These are phyloP conservation scores for Massarina eburnea DNA, from an alignment of 2,329 filamentous ascomycete species.

Conservation along the genomic window DNA sequence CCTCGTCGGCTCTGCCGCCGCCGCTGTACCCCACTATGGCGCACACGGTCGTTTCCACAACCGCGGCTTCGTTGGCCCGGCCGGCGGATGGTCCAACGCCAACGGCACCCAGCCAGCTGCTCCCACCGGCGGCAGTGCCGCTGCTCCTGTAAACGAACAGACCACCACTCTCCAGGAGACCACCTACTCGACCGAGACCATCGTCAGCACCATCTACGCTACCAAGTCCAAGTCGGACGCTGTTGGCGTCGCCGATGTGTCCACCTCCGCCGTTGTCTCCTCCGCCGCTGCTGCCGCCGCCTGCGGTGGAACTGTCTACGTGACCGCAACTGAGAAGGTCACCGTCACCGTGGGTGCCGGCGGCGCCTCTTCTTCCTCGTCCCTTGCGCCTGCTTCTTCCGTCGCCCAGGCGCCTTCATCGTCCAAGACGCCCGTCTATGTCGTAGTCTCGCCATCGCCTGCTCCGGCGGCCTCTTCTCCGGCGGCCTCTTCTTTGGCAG, in stretches of 20 bases:
- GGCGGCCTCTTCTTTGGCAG: conserved; percentile 4
- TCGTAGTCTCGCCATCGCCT: conserved; percentile 13
- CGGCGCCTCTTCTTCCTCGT: conserved; percentile 18
- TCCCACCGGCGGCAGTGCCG: conserved; percentile 25
- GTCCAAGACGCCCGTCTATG: conserved; percentile 2
- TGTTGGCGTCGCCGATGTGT: conserved; percentile 15
- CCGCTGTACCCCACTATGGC: conserved; percentile 37
- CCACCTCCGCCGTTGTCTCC: conserved; percentile 11
- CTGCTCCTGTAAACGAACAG: conserved; percentile 16
- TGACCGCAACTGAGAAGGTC: conserved; percentile 46
- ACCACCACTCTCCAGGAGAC: conserved; percentile 29
- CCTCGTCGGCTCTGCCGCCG: conserved; percentile 42
- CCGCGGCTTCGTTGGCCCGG: conserved; percentile 31
- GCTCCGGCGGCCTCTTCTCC: conserved; percentile 10
- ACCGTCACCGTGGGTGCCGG: conserved; percentile 44
- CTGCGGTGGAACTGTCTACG: conserved; percentile 37
- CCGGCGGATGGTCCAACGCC: conserved; percentile 32
- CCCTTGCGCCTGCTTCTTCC: conserved; percentile 5
- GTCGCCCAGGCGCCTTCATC: conserved; percentile 3
- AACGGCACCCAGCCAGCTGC: conserved; percentile 26
- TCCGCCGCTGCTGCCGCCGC: conserved; percentile 21
- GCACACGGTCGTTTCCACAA: conserved; percentile 32
- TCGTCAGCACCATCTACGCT: conserved; percentile 18
- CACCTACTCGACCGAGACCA: conserved; percentile 27
- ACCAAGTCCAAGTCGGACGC: conserved; percentile 22